Evolutionary conservation across 2,329 filamentous ascomycete species (phyloP), one percentile per base, ranked within the genome.

Genomic region (Cladosporium halotolerans): DNA sequence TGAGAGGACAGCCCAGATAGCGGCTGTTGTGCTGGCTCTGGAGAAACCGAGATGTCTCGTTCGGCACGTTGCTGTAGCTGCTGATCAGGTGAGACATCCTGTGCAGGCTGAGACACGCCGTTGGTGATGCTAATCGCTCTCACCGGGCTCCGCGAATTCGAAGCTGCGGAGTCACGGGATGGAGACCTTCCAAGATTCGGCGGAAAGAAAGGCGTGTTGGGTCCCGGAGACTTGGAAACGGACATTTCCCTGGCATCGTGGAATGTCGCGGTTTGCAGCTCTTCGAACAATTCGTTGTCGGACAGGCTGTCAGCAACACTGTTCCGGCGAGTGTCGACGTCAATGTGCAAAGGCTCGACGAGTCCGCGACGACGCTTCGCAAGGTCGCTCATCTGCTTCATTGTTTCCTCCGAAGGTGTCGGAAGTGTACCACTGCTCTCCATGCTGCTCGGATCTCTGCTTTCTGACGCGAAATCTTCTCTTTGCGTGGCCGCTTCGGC

Each of bases 171-270:
- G 13, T 55, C 51, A 8, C 41, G 51, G n/a, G 63, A 59, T 41
- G 4, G 60, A 64, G 14, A 58, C 56, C 14, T 57, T 49, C 43
- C 65, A 66, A 13, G 59, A 58, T 43, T 60, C 53, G 69, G 69
- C 32, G 77, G 71, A 58, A 82, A 81, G 50, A 83, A 79, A 0
- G 86, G 80, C 11, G 81, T 85, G 40, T 86, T 81, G 11, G 81
- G 84, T 34, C 86, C 80, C n/a, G 90, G 88, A n/a, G 89, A 89
- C 68, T 90, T 91, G 18, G 86, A 83, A 8, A 93, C 83, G 1
- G 80, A 79, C 58, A 95, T 82, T 2, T 88, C 85, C 65, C 85
- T 86, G n/a, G 89, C 89, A 72, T 96, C 83, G 65, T 93, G 80
- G 14, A 95, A 74, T 2, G 86, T 90, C 28, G 89, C 90, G 52